Evolutionary conservation across 768 basidiomycete species (phyloP).

Genomic region (Calocybe indica): DNA sequence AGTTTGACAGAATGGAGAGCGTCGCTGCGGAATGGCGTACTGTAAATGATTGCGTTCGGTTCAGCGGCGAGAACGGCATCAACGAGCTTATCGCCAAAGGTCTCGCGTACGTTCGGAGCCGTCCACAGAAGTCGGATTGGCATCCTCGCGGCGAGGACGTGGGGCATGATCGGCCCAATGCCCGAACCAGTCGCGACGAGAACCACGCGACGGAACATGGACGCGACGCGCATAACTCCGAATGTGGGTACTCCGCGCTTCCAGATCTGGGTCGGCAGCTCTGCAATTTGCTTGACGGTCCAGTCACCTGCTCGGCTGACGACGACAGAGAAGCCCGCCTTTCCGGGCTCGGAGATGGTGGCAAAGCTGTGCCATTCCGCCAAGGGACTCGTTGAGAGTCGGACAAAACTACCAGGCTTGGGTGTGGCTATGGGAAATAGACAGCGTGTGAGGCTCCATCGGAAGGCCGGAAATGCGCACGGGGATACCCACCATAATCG

Average conservation of each 20-base stretch:
- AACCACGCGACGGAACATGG: conserved; percentile 49
- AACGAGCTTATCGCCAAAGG: conserved; percentile 56
- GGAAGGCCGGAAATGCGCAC: not conserved
- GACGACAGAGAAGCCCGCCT: conserved; percentile 46
- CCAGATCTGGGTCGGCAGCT: conserved; percentile 49
- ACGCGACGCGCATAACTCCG: conserved; percentile 48
- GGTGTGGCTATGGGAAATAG: conserved; percentile 27
- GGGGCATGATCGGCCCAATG: conserved; percentile 56
- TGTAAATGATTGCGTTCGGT: conserved; percentile 53
- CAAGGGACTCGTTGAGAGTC: conserved; percentile 40
- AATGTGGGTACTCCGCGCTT: conserved; percentile 52
- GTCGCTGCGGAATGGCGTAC: conserved; percentile 21
- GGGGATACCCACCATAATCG: conserved; percentile 28
- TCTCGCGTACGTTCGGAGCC: conserved; percentile 52
- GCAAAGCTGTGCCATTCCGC: conserved; percentile 57
- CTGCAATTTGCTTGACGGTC: conserved; percentile 43
- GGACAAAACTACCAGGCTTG: conserved; percentile 38
- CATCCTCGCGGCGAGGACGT: conserved; percentile 42
- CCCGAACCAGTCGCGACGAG: conserved; percentile 55
- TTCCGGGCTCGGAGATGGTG: conserved; percentile 39
- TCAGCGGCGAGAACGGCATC: conserved; percentile 47
- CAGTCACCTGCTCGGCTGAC: conserved; percentile 58
- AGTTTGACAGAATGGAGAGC: not conserved
- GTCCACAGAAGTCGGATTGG: conserved; percentile 60
- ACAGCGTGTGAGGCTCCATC: not conserved